Conservation (phyloP, 306 rosid species). For the Chamaecrista fasciculata region DNA sequence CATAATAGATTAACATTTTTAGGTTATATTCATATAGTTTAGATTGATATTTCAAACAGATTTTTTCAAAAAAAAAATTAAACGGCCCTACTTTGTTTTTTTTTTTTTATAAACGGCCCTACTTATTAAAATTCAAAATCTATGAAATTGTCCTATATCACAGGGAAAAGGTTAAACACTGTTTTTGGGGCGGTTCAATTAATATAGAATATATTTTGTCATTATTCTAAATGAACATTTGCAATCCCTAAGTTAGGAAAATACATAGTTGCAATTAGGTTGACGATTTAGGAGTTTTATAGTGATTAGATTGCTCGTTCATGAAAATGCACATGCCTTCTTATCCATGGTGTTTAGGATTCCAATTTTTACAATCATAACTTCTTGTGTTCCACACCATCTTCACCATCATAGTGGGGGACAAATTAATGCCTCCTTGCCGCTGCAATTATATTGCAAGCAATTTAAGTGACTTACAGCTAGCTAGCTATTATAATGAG, state of each 20-base stretch:
- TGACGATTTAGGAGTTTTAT: not conserved
- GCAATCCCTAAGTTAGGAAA: conserved; percentile 17
- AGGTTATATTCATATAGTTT: too few relatives aligned
- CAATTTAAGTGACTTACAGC: conserved; percentile 13
- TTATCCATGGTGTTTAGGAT: conserved; percentile 42
- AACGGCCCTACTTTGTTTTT: too few relatives aligned
- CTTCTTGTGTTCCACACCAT: conserved; percentile 35
- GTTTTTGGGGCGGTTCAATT: not conserved
- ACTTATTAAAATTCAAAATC: not conserved
- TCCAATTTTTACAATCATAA: conserved; percentile 37
- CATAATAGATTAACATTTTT: too few relatives aligned
- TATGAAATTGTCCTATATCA: not conserved
- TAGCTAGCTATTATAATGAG: not conserved
- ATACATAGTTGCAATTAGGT: conserved; percentile 11
- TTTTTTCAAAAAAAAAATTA: too few relatives aligned
- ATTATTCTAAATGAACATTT: conserved; percentile 15
- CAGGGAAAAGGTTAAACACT: not conserved
- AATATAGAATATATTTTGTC: conserved; percentile 7
- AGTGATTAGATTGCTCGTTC: too few relatives aligned
- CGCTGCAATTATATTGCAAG: conserved; percentile 37
- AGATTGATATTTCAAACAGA: too few relatives aligned
- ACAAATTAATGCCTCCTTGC: conserved; percentile 42
- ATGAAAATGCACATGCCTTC: conserved; percentile 28
- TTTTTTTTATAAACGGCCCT: not conserved
- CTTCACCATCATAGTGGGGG: conserved; percentile 44